Base-by-base conservation (phyloP, 768 basidiomycete genomes). In the Phanerochaete sordida region DNA sequence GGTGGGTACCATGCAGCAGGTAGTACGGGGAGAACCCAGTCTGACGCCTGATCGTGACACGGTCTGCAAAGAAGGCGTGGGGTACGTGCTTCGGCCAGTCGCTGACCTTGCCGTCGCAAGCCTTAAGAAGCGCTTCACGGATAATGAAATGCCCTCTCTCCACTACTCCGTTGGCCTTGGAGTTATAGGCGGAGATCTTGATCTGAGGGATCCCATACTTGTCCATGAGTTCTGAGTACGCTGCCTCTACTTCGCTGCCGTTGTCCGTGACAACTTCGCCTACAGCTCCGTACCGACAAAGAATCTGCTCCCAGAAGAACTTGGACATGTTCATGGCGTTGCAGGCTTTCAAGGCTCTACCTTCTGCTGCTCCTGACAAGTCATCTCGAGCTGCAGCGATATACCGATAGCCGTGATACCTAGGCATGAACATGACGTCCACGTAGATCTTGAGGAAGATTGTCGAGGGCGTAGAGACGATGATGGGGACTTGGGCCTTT, bases 161-260 rank as follows among this genome's bases (percentile, higher is more conserved):
- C 0, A 77, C 73, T 12, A 76, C 66, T 31, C 76, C 72, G 50
- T 76, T 76, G 0, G 68, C 75, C 52, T 68, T 66, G 2, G 69
- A 70, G 56, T 77, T 76, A 55, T 76, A 76, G 27, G 68, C 66
- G 59, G 49, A 52, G 16, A 59, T 59, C 7, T 24, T 13, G 23
- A 61, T 1, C 63, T 65, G 39, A 66, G 48, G 39, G 23, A 59
- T 24, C 0, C 31, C 26, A 13, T 50, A 52, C 1, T 39, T 33
- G 1, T 52, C 37, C 48, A 53, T 53, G 12, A 59, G 58, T 2
- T 27, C 16, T 2, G n/a, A 28, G 7, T 39, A 43, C 3, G 58
- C 58, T 1, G 26, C 58, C 26, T 44, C 15, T 12, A 59, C 27
- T 59, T 51, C 68, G 2, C 64, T 13, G 2, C 74, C 71, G 53